Evolutionary conservation across 75 land plant genomes (phyloP).

Genomic region (Chamaecyparis obtusa): DNA sequence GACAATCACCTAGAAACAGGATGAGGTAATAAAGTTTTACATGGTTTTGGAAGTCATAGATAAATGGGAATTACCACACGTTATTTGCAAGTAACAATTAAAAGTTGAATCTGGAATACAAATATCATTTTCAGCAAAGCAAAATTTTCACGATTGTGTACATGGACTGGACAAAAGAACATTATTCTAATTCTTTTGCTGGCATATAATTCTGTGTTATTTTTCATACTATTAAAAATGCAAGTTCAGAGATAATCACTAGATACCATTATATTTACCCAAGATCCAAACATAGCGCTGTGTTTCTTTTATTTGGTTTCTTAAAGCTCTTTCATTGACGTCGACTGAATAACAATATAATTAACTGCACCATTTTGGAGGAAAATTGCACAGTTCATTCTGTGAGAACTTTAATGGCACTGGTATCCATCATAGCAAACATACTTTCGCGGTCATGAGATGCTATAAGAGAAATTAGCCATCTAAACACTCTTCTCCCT

Average conservation of each 20-base stretch:
- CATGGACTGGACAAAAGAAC: not conserved
- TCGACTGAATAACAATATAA: not conserved
- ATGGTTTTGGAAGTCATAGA: not conserved
- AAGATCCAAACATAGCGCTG: not conserved
- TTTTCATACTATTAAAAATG: not conserved
- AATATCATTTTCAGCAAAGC: not conserved
- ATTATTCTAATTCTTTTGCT: not conserved
- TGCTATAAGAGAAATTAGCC: slow-evolving; percentile 83
- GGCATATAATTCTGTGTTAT: not conserved
- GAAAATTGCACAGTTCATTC: slow-evolving; percentile 63
- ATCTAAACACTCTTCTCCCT: slow-evolving; percentile 61
- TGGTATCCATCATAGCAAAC: slow-evolving; percentile 75
- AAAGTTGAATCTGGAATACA: no score
- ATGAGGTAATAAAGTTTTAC: not conserved
- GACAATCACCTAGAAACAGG: not conserved
- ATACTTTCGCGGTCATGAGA: slow-evolving; percentile 65
- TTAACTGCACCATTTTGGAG: slow-evolving; percentile 59
- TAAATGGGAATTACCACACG: not conserved
- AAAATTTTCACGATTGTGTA: no score
- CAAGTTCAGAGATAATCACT: not conserved
- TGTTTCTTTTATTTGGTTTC: not conserved
- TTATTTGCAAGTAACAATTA: not conserved
- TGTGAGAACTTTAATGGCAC: slow-evolving; percentile 78
- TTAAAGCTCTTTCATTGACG: not conserved
- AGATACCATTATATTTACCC: not conserved